Evolutionary conservation across 768 basidiomycete genomes (phyloP).

Genomic region (Lentinus brumalis): DNA sequence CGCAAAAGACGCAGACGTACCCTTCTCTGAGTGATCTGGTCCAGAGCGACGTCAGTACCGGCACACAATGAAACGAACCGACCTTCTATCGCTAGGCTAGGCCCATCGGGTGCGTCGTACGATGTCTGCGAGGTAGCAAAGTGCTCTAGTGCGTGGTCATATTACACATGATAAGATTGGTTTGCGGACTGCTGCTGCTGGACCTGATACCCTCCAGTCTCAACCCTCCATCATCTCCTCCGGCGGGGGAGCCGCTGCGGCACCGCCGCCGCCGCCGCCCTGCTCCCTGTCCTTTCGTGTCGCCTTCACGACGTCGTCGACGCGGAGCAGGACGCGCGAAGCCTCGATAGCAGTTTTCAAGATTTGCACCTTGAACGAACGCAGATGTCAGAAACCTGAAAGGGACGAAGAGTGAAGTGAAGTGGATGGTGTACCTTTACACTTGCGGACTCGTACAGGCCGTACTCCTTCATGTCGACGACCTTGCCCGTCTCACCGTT

Average conservation of each 20-base stretch:
- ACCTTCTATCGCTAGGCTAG: too few species aligned
- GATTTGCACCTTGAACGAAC: slow-evolving; percentile 71
- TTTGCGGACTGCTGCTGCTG: slow-evolving; percentile 9
- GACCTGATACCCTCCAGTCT: neutral
- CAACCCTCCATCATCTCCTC: slow-evolving; percentile 51
- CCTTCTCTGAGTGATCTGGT: too few species aligned
- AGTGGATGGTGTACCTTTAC: slow-evolving; percentile 57
- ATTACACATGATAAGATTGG: slow-evolving; percentile 15
- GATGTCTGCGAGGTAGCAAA: too few species aligned
- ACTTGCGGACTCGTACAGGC: slow-evolving; percentile 92
- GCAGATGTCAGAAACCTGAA: neutral
- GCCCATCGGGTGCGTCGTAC: too few species aligned
- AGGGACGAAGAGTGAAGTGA: too few species aligned
- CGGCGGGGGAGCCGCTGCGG: slow-evolving; percentile 40
- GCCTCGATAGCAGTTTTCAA: slow-evolving; percentile 98
- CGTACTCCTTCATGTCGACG: slow-evolving; percentile 93
- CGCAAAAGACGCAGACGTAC: too few species aligned
- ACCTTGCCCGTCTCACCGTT: slow-evolving; percentile 96
- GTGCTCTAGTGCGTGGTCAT: slow-evolving; percentile 1
- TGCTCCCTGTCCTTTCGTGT: slow-evolving; percentile 72
- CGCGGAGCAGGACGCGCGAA: slow-evolving; percentile 86
- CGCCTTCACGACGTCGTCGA: slow-evolving; percentile 95
- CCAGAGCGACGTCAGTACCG: too few species aligned
- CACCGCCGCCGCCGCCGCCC: slow-evolving; percentile 38
- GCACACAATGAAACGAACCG: too few species aligned